Evolutionary conservation across 176 grass and related monocot genomes (phyloP).

Genomic region (Eragrostis curvula): DNA sequence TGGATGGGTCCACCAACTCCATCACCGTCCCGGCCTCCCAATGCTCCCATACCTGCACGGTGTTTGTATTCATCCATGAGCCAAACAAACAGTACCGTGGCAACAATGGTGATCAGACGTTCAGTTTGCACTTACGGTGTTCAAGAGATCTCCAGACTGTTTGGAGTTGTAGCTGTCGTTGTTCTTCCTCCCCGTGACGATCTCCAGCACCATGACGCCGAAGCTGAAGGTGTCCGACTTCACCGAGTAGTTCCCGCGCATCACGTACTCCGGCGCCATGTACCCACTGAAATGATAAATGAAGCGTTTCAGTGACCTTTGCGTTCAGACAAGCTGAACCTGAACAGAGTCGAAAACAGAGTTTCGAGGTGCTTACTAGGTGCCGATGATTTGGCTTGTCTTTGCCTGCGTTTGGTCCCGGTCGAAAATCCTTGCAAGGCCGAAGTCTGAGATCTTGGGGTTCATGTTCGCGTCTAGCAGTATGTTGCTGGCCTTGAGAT

Average conservation of each 20-base stretch:
- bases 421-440: slow-evolving; percentile 53
- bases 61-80: background rate
- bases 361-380: slow-evolving; percentile 51
- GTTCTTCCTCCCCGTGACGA: slow-evolving; percentile 60
- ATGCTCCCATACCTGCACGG: slow-evolving; percentile 30
- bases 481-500: slow-evolving; percentile 52
- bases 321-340: background rate
- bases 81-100: background rate
- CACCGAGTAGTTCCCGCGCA: slow-evolving; percentile 56
- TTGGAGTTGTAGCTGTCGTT: background rate
- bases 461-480: slow-evolving; percentile 44
- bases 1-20: slow-evolving; percentile 21
- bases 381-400: slow-evolving; percentile 54
- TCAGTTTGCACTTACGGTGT: slow-evolving; percentile 24
- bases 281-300: slow-evolving; percentile 31
- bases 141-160: slow-evolving; percentile 41
- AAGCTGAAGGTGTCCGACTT: slow-evolving; percentile 72
- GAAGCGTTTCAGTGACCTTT: background rate
- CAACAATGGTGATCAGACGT: too few species aligned
- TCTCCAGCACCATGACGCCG: slow-evolving; percentile 65
- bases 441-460: slow-evolving; percentile 77
- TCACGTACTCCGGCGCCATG: slow-evolving; percentile 49
- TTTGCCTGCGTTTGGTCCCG: slow-evolving; percentile 52
- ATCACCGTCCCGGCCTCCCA: slow-evolving; percentile 26
- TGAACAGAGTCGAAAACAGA: background rate